Conservation (phyloP, 2,329 filamentous ascomycete species). For the Periconia macrospinosa region DNA sequence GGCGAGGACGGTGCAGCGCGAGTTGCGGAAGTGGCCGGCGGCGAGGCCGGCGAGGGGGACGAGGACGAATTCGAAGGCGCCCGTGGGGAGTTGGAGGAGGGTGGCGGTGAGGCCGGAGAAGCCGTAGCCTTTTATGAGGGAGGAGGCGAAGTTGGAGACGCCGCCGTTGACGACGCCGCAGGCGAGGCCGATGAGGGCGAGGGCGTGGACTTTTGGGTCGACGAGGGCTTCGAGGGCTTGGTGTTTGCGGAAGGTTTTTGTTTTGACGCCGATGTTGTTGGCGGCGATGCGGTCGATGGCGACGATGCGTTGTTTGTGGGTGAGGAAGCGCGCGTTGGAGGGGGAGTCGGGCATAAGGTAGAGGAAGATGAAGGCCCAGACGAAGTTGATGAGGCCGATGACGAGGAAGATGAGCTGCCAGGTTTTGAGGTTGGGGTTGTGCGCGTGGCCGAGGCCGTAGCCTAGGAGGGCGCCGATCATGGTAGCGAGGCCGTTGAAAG, state of each 20-base stretch:
- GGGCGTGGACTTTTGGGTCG: constrained; percentile 46
- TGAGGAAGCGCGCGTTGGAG: constrained; percentile 38
- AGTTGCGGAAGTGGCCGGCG: constrained; percentile 33
- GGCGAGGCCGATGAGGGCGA: constrained; percentile 46
- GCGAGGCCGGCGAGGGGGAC: constrained; percentile 39
- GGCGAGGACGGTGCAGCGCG: constrained; percentile 34
- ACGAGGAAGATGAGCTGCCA: constrained; percentile 45
- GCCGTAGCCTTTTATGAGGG: constrained; percentile 50
- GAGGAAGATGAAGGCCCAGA: constrained; percentile 40
- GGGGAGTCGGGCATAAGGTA: constrained; percentile 43
- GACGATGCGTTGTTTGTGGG: constrained; percentile 43
- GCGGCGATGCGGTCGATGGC: constrained; percentile 44
- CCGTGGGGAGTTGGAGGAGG: constrained; percentile 48
- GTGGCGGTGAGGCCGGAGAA: constrained; percentile 46
- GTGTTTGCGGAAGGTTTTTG: constrained; percentile 36
- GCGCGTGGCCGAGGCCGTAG: constrained; percentile 39
- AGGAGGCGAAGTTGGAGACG: constrained; percentile 53
- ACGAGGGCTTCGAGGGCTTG: constrained; percentile 47
- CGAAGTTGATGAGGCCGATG: constrained; percentile 41
- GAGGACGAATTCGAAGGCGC: constrained; percentile 49
- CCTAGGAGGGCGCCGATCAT: constrained; percentile 42
- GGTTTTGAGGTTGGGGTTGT: constrained; percentile 24
- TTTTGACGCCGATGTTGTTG: constrained; percentile 49
- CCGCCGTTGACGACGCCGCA: constrained; percentile 56
- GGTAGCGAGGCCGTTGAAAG: constrained; percentile 43